Conservation (phyloP, 306 rosid species). For the Cicer arietinum region DNA sequence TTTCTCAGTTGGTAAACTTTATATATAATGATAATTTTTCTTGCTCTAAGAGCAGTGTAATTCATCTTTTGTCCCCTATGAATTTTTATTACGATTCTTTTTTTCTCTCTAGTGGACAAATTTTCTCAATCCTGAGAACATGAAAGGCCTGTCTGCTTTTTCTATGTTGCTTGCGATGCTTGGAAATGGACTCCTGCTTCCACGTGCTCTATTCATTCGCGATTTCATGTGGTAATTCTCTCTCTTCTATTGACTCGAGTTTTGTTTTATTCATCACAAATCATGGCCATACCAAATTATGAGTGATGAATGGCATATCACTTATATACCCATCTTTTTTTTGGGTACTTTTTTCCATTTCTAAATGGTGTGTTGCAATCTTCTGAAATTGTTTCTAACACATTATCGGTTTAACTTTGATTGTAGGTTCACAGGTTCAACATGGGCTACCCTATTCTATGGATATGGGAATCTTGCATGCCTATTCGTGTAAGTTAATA, state of each 20-base stretch:
- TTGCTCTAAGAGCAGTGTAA: conserved; percentile 32
- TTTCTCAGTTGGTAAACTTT: conserved; percentile 80
- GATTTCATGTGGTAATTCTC: conserved; percentile 90
- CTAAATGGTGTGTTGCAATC: conserved; percentile 8
- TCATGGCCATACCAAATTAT: not conserved
- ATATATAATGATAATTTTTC: conserved; percentile 9
- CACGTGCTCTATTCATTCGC: conserved; percentile 83
- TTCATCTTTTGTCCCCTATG: conserved; percentile 29
- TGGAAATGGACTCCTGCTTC: conserved; percentile 89
- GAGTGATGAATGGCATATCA: not conserved
- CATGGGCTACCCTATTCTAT: conserved; percentile 84
- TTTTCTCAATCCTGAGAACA: conserved; percentile 91
- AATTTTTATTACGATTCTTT: conserved; percentile 37
- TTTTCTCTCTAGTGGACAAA: conserved; percentile 86
- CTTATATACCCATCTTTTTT: not conserved
- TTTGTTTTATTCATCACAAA: conserved; percentile 5
- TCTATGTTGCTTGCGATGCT: conserved; percentile 96
- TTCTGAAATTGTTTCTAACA: conserved; percentile 29
- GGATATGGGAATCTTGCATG: conserved; percentile 91
- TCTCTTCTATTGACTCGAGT: conserved; percentile 27
- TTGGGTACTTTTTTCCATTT: conserved; percentile 1
- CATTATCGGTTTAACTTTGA: conserved; percentile 16
- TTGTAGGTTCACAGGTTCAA: conserved; percentile 81
- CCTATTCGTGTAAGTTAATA: conserved; percentile 67
- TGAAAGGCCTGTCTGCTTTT: conserved; percentile 89